Evolutionary conservation across 2,329 filamentous ascomycete species (phyloP).

Genomic region (Xylariaceae sp.): DNA sequence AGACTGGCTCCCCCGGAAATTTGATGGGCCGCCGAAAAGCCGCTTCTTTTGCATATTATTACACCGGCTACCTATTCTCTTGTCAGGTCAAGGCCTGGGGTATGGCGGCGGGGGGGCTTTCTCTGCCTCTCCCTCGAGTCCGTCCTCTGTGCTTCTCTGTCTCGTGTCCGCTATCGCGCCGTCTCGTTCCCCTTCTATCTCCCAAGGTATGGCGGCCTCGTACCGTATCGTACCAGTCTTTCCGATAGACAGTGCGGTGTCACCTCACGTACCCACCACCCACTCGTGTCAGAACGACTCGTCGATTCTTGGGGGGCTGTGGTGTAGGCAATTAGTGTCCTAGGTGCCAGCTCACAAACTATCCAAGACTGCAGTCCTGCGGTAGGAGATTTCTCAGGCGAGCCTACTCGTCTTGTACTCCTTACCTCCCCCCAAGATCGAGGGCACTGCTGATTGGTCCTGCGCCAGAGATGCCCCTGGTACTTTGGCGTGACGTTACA

Average conservation of each 20-base stretch:
- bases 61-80: neutral
- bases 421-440: neutral
- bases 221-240: no score
- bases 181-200: neutral
- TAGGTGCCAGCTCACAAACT: neutral
- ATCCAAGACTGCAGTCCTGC: neutral
- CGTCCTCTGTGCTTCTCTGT: no score
- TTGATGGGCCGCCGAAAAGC: constrained; percentile 10
- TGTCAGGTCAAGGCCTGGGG: neutral
- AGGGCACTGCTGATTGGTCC: constrained; percentile 7
- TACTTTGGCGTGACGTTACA: constrained; percentile 16
- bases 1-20: constrained; percentile 11
- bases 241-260: no score
- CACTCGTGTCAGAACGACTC: no score
- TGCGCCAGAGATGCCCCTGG: constrained; percentile 6
- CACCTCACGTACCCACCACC: constrained; percentile 6
- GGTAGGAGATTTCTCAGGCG: neutral
- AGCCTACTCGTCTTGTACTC: neutral
- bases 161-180: no score
- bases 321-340: constrained; percentile 7
- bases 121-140: neutral
- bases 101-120: neutral
- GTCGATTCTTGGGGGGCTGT: no score
- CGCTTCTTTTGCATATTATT: constrained; percentile 3
- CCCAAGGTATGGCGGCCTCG: constrained; percentile 4